These are phyloP conservation scores for Boletus vinaceobasis DNA, from an alignment of 768 basidiomycete genomes.

Conservation along the genomic window DNA sequence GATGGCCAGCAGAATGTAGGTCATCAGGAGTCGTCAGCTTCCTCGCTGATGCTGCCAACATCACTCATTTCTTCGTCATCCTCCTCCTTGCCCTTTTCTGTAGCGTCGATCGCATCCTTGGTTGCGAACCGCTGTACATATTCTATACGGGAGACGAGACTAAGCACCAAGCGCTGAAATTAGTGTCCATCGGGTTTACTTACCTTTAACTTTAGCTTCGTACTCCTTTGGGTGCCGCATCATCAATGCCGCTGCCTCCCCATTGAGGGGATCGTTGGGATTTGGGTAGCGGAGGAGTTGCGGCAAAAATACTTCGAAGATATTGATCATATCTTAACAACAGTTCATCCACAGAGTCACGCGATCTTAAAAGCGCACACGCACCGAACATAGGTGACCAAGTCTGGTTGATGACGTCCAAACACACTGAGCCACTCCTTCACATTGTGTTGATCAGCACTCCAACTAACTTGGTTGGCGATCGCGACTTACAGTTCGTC, in stretches of 20 bases:
- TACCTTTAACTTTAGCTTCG: conserved; percentile 90
- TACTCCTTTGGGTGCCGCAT: conserved; percentile 98
- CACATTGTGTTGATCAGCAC: conserved; percentile 7
- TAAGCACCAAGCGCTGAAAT: conserved; percentile 4
- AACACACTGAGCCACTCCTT: conserved; percentile 95
- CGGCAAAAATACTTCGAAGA: conserved; percentile 97
- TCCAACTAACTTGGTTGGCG: neutral
- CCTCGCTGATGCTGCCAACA: conserved; percentile 77
- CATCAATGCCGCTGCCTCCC: conserved; percentile 93
- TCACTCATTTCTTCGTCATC: conserved; percentile 90
- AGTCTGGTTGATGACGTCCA: conserved; percentile 98
- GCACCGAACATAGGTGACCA: conserved; percentile 99
- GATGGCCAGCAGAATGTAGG: neutral
- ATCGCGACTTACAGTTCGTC: conserved; percentile 83
- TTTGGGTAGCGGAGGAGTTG: conserved; percentile 97
- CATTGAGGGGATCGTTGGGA: conserved; percentile 96
- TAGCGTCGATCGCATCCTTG: conserved; percentile 82
- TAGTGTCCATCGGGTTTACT: conserved; percentile 13
- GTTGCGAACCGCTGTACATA: conserved; percentile 96
- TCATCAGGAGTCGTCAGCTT: conserved; percentile 39
- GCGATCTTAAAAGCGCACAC: conserved; percentile 27
- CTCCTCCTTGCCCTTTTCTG: conserved; percentile 54
- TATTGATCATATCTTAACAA: conserved; percentile 92
- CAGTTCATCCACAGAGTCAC: conserved; percentile 1
- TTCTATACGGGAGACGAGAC: conserved; percentile 44